phyloP scores from a whole-genome alignment of 768 basidiomycete genomes.

The Mrakia blollopis region DNA sequence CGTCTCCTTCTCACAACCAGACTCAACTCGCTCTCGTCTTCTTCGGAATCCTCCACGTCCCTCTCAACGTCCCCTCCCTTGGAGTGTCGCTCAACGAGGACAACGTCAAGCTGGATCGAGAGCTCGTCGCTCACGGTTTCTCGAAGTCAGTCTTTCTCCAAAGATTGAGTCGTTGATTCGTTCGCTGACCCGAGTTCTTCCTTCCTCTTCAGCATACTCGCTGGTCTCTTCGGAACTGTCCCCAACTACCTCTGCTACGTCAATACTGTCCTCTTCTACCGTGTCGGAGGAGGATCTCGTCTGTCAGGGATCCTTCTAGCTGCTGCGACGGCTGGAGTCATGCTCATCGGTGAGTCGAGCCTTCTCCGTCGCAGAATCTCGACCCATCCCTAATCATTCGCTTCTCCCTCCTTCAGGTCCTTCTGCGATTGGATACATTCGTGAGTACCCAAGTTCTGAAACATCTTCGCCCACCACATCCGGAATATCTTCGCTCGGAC shows the following conservation, averaged over 20 bases:
- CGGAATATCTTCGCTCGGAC: too few relatives aligned
- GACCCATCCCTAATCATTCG: too few relatives aligned
- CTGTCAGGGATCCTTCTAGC: slow-evolving; percentile 82
- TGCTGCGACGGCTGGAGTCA: slow-evolving; percentile 60
- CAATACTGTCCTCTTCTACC: slow-evolving; percentile 61
- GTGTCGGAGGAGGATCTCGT: slow-evolving; percentile 81
- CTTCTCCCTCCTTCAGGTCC: slow-evolving; percentile 50
- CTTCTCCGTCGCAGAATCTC: too few relatives aligned
- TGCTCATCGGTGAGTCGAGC: slow-evolving; percentile 51
- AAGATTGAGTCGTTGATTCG: not conserved
- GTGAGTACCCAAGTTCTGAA: slow-evolving; percentile 51
- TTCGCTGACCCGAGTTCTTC: not conserved
- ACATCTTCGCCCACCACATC: too few relatives aligned
- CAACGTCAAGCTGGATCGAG: slow-evolving; percentile 78
- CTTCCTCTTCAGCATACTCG: slow-evolving; percentile 49
- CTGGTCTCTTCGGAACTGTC: slow-evolving; percentile 77
- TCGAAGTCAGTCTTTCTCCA: slow-evolving; percentile 54
- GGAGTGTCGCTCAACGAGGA: slow-evolving; percentile 88
- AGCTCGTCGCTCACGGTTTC: slow-evolving; percentile 86
- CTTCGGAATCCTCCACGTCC: slow-evolving; percentile 43
- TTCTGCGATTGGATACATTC: slow-evolving; percentile 82
- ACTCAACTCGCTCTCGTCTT: slow-evolving; percentile 81
- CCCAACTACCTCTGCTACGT: slow-evolving; percentile 69
- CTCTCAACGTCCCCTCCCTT: slow-evolving; percentile 65
- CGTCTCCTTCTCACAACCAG: not conserved